Percentiles rank a stretch among this genome's conserved stretches.
Conservation (phyloP, 306 rosid species). For the Lathyrus aphaca region DNA sequence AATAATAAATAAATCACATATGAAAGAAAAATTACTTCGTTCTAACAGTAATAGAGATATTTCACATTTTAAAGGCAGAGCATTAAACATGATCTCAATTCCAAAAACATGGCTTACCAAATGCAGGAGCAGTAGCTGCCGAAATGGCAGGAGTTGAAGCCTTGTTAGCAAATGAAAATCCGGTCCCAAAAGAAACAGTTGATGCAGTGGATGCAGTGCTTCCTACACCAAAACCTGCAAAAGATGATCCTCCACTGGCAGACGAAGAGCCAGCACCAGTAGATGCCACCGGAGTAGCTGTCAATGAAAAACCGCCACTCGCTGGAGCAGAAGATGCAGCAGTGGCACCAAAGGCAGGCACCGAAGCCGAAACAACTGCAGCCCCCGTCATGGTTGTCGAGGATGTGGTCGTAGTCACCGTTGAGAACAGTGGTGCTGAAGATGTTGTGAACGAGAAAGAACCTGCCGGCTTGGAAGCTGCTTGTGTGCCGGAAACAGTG, state of each 20-base stretch:
- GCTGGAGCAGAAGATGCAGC: conserved; percentile 47
- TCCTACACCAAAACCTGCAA: conserved; percentile 47
- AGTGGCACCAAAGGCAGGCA: conserved; percentile 48
- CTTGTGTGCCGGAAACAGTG: conserved; percentile 37
- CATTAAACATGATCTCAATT: not conserved
- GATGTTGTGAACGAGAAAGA: conserved; percentile 55
- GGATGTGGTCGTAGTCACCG: conserved; percentile 57
- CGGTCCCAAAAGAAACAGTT: conserved; percentile 60
- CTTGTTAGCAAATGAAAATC: conserved; percentile 52
- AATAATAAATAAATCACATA: not conserved
- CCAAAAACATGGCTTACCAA: conserved; percentile 51
- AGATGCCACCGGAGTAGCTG: conserved; percentile 42
- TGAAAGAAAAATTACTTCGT: not conserved
- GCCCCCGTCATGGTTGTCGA: conserved; percentile 52
- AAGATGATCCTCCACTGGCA: conserved; percentile 42
- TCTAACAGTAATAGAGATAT: not conserved
- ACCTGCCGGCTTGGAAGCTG: conserved; percentile 45
- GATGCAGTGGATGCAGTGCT: conserved; percentile 25
- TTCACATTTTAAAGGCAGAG: not conserved
- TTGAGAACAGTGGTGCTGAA: conserved; percentile 56
- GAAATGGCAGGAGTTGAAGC: conserved; percentile 54
- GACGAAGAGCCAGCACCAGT: conserved; percentile 43
- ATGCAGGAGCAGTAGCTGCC: conserved; percentile 42
- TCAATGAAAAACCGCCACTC: conserved; percentile 11
- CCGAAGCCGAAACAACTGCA: conserved; percentile 47